Conservation (phyloP, 371 early-diverging fungal genomes). For the Haplosporangium sp. region DNA sequence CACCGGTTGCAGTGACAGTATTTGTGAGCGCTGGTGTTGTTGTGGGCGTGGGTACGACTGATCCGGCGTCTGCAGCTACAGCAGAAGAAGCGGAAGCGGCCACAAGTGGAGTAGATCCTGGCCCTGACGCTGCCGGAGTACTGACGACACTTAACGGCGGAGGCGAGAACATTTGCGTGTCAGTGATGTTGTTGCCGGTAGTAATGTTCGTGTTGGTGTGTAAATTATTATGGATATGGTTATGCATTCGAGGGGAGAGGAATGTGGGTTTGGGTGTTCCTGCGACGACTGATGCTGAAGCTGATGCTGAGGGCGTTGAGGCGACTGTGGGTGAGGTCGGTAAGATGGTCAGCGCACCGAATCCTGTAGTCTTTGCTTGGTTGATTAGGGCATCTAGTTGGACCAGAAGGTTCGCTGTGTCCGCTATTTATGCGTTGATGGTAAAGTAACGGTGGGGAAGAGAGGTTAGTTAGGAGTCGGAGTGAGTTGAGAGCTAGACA, state of each 20-base stretch:
- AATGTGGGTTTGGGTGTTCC: constrained; percentile 49
- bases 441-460: not conserved
- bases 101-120: constrained; percentile 1
- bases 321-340: constrained; percentile 41
- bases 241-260: constrained; percentile 47
- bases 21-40: not conserved
- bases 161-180: constrained; percentile 34
- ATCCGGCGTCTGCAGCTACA: not conserved
- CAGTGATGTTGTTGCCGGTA: constrained; percentile 4
- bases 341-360: constrained; percentile 36
- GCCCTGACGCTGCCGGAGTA: constrained; percentile 24
- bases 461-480: no score
- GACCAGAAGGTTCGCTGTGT: constrained; percentile 38
- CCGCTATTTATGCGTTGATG: constrained; percentile 12
- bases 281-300: not conserved
- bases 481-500: no score
- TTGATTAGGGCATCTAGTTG: constrained; percentile 36
- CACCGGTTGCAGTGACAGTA: not conserved
- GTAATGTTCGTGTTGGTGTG: constrained; percentile 6
- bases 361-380: constrained; percentile 42
- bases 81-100: constrained; percentile 10
- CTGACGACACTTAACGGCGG: constrained; percentile 22
- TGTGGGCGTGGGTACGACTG: not conserved
- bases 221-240: constrained; percentile 41
- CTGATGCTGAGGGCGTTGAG: constrained; percentile 42